These are phyloP conservation scores for Botrytis galanthina DNA, from an alignment of 2,329 filamentous ascomycete species.

Conservation along the genomic window DNA sequence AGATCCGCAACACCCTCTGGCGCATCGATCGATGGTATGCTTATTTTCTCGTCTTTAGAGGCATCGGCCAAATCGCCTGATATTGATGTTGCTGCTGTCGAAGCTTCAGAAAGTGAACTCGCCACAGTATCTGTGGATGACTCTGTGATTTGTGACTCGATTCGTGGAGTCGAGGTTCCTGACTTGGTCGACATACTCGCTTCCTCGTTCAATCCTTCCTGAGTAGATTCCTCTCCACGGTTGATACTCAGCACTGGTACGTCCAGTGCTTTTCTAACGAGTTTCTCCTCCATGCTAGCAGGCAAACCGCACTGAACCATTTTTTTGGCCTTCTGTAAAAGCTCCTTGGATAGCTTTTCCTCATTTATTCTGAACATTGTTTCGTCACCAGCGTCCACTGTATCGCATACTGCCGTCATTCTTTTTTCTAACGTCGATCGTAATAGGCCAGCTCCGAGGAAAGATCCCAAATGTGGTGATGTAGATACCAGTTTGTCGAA, in stretches of 20 bases:
- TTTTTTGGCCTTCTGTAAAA: slow-evolving; percentile 69
- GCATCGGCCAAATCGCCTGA: slow-evolving; percentile 30
- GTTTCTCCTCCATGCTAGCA: slow-evolving; percentile 78
- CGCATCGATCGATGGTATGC: slow-evolving; percentile 29
- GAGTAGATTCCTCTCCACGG: slow-evolving; percentile 49
- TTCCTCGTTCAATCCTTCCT: slow-evolving; percentile 35
- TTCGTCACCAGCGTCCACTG: slow-evolving; percentile 78
- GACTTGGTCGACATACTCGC: slow-evolving; percentile 27
- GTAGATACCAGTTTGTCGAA: slow-evolving; percentile 59
- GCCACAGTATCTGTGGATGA: slow-evolving; percentile 38
- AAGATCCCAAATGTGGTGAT: slow-evolving; percentile 56
- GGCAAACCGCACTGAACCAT: slow-evolving; percentile 69
- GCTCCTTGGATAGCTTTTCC: slow-evolving; percentile 62
- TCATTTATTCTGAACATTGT: slow-evolving; percentile 79
- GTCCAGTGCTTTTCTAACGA: slow-evolving; percentile 73
- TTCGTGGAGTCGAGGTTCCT: slow-evolving; percentile 36
- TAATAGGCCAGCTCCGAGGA: slow-evolving; percentile 49
- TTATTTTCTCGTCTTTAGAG: slow-evolving; percentile 29
- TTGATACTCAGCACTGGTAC: slow-evolving; percentile 70
- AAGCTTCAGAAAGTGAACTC: slow-evolving; percentile 41
- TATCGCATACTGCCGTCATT: slow-evolving; percentile 73
- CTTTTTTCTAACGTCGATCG: slow-evolving; percentile 58
- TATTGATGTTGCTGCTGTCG: slow-evolving; percentile 41
- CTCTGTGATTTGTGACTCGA: slow-evolving; percentile 37
- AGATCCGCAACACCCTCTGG: slow-evolving; percentile 43